Percentiles rank a stretch among this genome's conserved stretches.
These are phyloP conservation scores for Penicillium occitanis DNA, from an alignment of 2,329 filamentous ascomycete genomes.

Conservation along the genomic window DNA sequence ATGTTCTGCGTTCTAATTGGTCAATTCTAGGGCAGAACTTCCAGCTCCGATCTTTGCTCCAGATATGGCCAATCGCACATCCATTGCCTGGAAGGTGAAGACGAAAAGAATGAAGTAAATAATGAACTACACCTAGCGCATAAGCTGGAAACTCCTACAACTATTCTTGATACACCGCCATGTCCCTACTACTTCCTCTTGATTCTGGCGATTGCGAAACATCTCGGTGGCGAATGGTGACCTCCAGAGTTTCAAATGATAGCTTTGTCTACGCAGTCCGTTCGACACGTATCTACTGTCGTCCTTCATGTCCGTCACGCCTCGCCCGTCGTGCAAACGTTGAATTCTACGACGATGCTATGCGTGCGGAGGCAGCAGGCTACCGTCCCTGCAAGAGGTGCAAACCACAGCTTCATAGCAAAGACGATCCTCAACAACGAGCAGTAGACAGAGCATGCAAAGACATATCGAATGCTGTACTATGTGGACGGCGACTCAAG, in stretches of 20 bases:
- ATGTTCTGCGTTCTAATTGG: background rate
- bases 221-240: constrained; percentile 43
- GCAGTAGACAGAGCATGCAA: constrained; percentile 26
- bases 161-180: background rate
- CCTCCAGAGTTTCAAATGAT: constrained; percentile 30
- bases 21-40: background rate
- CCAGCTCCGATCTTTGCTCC: background rate
- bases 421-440: background rate
- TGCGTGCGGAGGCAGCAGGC: constrained; percentile 50
- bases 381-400: constrained; percentile 60
- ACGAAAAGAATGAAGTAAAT: background rate
- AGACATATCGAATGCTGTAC: constrained; percentile 29
- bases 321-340: constrained; percentile 58
- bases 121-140: background rate
- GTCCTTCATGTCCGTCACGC: constrained; percentile 57
- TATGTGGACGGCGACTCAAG: constrained; percentile 35
- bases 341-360: constrained; percentile 51
- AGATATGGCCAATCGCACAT: background rate
- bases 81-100: background rate
- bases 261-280: constrained; percentile 59
- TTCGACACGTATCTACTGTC: constrained; percentile 58
- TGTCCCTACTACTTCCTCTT: background rate
- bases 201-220: constrained; percentile 22
- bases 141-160: background rate
- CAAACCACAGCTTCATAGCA: constrained; percentile 42